phyloP scores from a whole-genome alignment of 1,284 basidiomycete genomes.

The Papiliotrema nemorosa region DNA sequence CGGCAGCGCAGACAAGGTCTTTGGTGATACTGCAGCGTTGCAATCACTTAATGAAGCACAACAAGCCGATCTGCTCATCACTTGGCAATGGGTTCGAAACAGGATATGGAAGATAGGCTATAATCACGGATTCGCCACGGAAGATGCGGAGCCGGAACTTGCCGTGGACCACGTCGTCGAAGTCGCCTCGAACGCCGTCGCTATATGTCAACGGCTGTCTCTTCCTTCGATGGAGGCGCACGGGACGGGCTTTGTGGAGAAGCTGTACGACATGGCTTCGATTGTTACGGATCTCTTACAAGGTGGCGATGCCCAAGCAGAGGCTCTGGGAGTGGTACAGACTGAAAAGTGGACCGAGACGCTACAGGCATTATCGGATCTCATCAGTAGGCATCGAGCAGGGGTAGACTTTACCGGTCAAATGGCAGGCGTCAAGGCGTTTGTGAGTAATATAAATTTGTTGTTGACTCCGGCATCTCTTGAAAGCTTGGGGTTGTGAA shows the following conservation, averaged over 20 bases:
- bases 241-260: conserved; percentile 34
- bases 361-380: background rate
- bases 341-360: background rate
- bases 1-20: conserved; percentile 19
- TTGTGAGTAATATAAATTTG: background rate
- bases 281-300: background rate
- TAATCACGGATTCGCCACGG: conserved; percentile 19
- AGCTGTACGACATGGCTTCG: conserved; percentile 26
- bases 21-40: conserved; percentile 14
- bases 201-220: conserved; percentile 21
- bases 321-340: background rate
- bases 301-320: background rate
- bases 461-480: background rate
- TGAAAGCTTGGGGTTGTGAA: background rate
- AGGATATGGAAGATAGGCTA: conserved; percentile 26
- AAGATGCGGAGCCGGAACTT: conserved; percentile 14
- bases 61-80: conserved; percentile 32
- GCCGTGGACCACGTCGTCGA: conserved; percentile 23
- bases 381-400: background rate
- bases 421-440: background rate
- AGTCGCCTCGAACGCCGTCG: conserved; percentile 20
- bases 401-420: background rate
- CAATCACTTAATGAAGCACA: conserved; percentile 21
- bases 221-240: conserved; percentile 27
- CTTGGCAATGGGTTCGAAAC: conserved; percentile 37